phyloP scores from a whole-genome alignment of 2,329 filamentous ascomycete species.

The Coniochaeta hoffmannii region DNA sequence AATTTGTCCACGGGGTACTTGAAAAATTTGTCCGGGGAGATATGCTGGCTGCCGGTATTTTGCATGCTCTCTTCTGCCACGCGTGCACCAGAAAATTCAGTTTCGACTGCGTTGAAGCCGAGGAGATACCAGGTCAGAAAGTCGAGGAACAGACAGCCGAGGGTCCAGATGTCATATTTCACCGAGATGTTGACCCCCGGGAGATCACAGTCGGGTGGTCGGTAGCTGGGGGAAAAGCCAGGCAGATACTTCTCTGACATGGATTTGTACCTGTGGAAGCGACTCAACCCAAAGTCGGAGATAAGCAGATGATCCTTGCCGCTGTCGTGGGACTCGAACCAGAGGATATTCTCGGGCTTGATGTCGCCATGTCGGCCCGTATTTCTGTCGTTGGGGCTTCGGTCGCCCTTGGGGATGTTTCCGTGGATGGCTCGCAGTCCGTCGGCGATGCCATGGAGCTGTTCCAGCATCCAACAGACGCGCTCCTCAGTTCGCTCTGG shows the following conservation, averaged over 20 bases:
- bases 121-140: slow-evolving; percentile 6
- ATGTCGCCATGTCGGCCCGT: slow-evolving; percentile 6
- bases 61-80: too few species aligned
- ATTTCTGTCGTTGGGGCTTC: not conserved
- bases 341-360: slow-evolving; percentile 2
- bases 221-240: slow-evolving; percentile 4
- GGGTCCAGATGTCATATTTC: slow-evolving; percentile 6
- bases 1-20: too few species aligned
- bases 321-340: not conserved
- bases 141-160: slow-evolving; percentile 6
- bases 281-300: slow-evolving; percentile 6
- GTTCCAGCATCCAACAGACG: too few species aligned
- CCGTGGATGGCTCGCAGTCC: too few species aligned
- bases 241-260: not conserved
- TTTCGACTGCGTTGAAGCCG: not conserved
- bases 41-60: too few species aligned
- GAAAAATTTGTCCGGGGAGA: too few species aligned
- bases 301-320: slow-evolving; percentile 4
- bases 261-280: slow-evolving; percentile 1
- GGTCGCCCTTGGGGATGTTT: not conserved
- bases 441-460: too few species aligned
- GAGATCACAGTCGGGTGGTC: slow-evolving; percentile 3
- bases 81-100: not conserved
- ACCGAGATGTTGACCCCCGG: not conserved
- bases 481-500: not conserved